Conservation (phyloP, 169 alveolate genomes). For the Hepatocystis sp. region DNA sequence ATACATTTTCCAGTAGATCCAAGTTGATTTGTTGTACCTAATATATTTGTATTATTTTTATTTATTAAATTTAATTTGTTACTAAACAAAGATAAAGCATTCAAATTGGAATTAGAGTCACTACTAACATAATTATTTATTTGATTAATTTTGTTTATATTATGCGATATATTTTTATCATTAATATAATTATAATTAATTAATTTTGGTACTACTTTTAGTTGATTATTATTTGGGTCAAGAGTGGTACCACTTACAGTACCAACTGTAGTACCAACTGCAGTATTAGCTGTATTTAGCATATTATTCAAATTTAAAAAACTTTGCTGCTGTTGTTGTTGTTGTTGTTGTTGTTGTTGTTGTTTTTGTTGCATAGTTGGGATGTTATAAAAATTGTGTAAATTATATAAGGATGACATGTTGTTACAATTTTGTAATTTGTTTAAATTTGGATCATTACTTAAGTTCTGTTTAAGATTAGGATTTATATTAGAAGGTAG, state of each 20-base stretch:
- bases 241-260: neutral
- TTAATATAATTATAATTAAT: slow-evolving; percentile 19
- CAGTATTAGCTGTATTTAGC: neutral
- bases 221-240: neutral
- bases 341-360: too few species aligned
- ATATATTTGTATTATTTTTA: neutral
- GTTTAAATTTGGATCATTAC: neutral
- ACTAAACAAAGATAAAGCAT: neutral
- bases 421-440: too few species aligned
- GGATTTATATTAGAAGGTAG: too few species aligned
- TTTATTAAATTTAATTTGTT: neutral
- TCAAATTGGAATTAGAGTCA: slow-evolving; percentile 1
- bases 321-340: too few species aligned
- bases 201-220: slow-evolving; percentile 8
- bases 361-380: too few species aligned
- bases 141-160: neutral
- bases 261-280: too few species aligned
- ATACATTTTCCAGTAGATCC: too few species aligned
- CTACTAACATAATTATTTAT: neutral
- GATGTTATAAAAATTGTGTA: too few species aligned
- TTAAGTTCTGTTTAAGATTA: too few species aligned
- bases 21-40: too few species aligned
- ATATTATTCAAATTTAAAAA: neutral
- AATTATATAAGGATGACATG: too few species aligned
- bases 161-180: slow-evolving; percentile 6